Percentiles rank a stretch among this genome's conserved stretches.
phyloP scores from a whole-genome alignment of 805 yeast species.

The Henningerozyma blattae region DNA sequence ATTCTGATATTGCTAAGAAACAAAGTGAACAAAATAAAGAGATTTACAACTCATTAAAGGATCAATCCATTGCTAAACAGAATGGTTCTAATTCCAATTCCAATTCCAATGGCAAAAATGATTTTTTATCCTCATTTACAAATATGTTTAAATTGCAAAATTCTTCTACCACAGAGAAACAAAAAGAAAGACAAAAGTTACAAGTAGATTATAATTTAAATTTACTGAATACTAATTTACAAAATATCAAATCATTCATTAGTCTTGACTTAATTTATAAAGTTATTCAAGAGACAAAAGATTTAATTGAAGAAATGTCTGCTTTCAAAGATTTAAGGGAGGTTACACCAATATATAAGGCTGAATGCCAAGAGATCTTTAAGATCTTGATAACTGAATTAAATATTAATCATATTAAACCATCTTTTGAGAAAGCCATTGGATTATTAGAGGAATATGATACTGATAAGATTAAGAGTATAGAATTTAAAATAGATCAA shows the following conservation, averaged over 20 bases:
- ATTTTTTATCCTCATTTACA: conserved; percentile 50
- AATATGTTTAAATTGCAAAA: conserved; percentile 41
- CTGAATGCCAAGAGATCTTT: conserved; percentile 47
- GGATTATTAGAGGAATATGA: conserved; percentile 57
- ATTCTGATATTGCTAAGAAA: conserved; percentile 16
- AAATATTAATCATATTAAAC: conserved; percentile 63
- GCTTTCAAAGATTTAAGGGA: conserved; percentile 27
- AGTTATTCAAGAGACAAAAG: conserved; percentile 56
- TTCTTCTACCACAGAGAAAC: conserved; percentile 1
- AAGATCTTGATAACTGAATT: conserved; percentile 50
- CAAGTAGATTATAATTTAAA: conserved; percentile 75
- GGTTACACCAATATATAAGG: conserved; percentile 19
- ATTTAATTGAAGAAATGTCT: conserved; percentile 46
- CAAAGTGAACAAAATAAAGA: conserved; percentile 31
- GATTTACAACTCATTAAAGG: conserved; percentile 29
- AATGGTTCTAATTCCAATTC: conserved; percentile 2
- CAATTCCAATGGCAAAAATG: conserved; percentile 27
- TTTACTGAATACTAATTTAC: conserved; percentile 61
- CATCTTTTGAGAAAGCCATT: conserved; percentile 78
- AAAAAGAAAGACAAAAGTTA: conserved; percentile 21
- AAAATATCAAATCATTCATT: conserved; percentile 62
- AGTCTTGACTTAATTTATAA: conserved; percentile 71
- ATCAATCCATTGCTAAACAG: conserved; percentile 20
- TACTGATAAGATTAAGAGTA: conserved; percentile 33
- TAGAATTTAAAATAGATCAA: conserved; percentile 25